Percentiles rank a stretch among this genome's conserved stretches.
These are phyloP conservation scores for Calonectria naviculata DNA, from an alignment of 2,329 filamentous ascomycete genomes.

Conservation along the genomic window DNA sequence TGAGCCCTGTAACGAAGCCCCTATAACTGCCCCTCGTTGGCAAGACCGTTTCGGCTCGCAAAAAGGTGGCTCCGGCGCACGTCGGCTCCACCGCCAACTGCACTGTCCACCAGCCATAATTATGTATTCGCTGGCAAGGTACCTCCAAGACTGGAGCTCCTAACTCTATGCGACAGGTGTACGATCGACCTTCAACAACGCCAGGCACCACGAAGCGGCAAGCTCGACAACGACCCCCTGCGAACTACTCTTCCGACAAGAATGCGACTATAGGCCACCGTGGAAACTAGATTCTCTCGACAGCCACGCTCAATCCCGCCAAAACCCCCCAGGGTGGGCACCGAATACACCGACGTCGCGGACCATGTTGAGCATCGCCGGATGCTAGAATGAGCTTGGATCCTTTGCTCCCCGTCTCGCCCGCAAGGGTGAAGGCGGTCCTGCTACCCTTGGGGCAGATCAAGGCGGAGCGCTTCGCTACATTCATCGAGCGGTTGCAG, in stretches of 20 bases:
- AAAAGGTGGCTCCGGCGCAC: slow-evolving; percentile 41
- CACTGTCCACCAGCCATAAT: slow-evolving; percentile 24
- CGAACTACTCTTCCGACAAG: slow-evolving; percentile 12
- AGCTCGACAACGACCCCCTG: slow-evolving; percentile 12
- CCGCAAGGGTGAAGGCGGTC: slow-evolving; percentile 89
- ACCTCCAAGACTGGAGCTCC: slow-evolving; percentile 34
- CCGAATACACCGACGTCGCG: slow-evolving; percentile 31
- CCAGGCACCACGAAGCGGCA: slow-evolving; percentile 15
- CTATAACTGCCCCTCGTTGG: slow-evolving; percentile 7
- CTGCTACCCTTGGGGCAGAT: slow-evolving; percentile 90
- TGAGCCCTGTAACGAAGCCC: background rate
- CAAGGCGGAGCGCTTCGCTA: slow-evolving; percentile 81
- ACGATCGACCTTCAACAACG: slow-evolving; percentile 33
- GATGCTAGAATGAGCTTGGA: slow-evolving; percentile 84
- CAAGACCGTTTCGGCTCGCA: slow-evolving; percentile 36
- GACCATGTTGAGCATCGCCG: slow-evolving; percentile 48
- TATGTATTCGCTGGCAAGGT: slow-evolving; percentile 27
- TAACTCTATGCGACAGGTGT: slow-evolving; percentile 43
- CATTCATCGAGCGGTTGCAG: slow-evolving; percentile 82
- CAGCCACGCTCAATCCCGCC: slow-evolving; percentile 18
- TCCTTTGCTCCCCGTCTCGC: slow-evolving; percentile 89
- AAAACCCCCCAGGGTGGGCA: slow-evolving; percentile 30
- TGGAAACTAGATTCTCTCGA: slow-evolving; percentile 2
- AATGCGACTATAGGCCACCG: slow-evolving; percentile 30
- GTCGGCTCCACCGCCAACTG: slow-evolving; percentile 32